Evolutionary conservation across 768 basidiomycete species (phyloP), one percentile per base, ranked within the genome.

Genomic region (Suillus placidus): DNA sequence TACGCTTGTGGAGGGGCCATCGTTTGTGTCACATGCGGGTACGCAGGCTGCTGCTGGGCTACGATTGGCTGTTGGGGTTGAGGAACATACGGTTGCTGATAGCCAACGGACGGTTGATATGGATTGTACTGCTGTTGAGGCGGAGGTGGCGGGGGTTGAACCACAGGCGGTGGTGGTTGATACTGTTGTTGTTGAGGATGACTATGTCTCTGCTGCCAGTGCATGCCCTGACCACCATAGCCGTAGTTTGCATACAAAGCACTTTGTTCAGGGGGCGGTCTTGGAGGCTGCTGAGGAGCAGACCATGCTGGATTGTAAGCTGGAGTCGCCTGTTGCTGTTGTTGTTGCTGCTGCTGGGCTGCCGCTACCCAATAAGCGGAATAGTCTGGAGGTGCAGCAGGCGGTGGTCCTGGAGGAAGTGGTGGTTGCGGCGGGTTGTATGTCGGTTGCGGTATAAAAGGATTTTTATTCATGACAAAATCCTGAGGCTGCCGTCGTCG

Each of bases 191-290:
- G 81, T 56, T 81, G 84, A 45, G 81, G 85, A 60, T 88, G 88
- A 51, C 87, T 88, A 52, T 89, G 89, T 70, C 89, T 88, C 63
- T 86, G 84, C 67, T 88, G 88, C 85, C 88, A 87, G 71, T 83
- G 80, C 66, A 80, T 73, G 67, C 78, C 81, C 69, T 91, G 89
- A 57, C 87, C 84, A 3, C 93, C 92, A 74, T 97, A 96, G 38
- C 94, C 94, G 73, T 96, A 96, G 74, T 95, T 95, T 1, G 93
- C 93, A 73, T 95, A 96, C 26, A 95, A 78, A 32, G 91, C 89
- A 73, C 89, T 91, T 73, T 94, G 93, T 69, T 94, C 91, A 16
- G 90, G 82, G 38, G 91, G 82, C 38, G 90, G 89, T 58, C 89
- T 81, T 52, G 88, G 84, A 42, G 87, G 84, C 57, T 88, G 54